Evolutionary conservation across 2,329 filamentous ascomycete species (phyloP).

Genomic region (Microthyrium microscopicum): DNA sequence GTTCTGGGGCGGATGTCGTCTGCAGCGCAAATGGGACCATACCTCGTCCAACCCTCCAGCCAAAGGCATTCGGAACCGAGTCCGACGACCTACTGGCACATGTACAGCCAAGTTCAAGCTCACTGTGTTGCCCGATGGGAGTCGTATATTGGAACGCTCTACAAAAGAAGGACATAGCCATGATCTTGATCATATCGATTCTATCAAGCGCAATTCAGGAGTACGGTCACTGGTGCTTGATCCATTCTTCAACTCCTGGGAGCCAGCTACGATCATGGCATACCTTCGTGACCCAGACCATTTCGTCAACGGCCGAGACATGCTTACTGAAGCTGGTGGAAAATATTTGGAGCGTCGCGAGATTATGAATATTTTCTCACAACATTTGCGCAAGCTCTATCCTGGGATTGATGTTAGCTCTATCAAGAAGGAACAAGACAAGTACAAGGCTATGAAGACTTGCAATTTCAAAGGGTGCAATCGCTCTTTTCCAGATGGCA

Average conservation of each 20-base stretch:
- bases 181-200: conserved; percentile 12
- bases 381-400: conserved; percentile 11
- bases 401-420: conserved; percentile 9
- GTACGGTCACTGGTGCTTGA: conserved; percentile 11
- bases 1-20: conserved; percentile 12
- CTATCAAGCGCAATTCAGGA: conserved; percentile 11
- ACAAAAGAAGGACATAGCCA: conserved; percentile 11
- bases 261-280: conserved; percentile 12
- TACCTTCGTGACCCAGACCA: conserved; percentile 10
- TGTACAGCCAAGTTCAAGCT: conserved; percentile 13
- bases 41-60: neutral
- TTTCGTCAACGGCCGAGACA: conserved; percentile 6
- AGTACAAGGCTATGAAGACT: conserved; percentile 12
- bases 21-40: conserved; percentile 11
- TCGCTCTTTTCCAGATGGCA: conserved; percentile 11
- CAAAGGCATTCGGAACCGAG: conserved; percentile 2
- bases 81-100: conserved; percentile 9
- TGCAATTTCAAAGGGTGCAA: conserved; percentile 12
- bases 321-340: conserved; percentile 11
- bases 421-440: conserved; percentile 12
- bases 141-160: conserved; percentile 10
- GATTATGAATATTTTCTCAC: conserved; percentile 12
- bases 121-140: conserved; percentile 11
- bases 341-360: conserved; percentile 11
- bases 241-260: conserved; percentile 12